phyloP scores from a whole-genome alignment of 108 stramenopile genomes.

The Discostella stelligeroides region DNA sequence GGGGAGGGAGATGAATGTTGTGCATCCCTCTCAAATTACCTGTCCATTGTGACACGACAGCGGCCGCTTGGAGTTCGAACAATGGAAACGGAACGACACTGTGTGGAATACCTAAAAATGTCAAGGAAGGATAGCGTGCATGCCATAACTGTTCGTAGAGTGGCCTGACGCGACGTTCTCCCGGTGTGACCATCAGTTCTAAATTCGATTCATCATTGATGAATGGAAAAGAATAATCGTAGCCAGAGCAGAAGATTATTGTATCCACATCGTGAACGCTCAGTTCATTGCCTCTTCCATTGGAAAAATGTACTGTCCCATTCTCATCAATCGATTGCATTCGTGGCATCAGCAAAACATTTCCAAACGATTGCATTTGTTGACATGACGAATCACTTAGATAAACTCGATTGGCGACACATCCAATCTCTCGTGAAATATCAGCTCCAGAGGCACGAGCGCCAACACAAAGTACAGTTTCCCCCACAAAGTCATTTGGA shows the following conservation, averaged over 20 bases:
- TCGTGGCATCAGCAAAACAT: constrained; percentile 70
- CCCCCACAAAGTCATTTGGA: constrained; percentile 57
- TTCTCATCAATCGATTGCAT: constrained; percentile 56
- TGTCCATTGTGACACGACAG: constrained; percentile 51
- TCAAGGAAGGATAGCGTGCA: constrained; percentile 73
- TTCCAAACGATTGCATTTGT: constrained; percentile 33
- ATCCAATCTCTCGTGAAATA: constrained; percentile 85
- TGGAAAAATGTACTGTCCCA: constrained; percentile 57
- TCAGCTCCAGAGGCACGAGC: constrained; percentile 88
- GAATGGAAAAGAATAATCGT: constrained; percentile 90
- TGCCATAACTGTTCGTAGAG: constrained; percentile 92
- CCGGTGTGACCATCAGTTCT: constrained; percentile 31
- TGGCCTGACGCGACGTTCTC: constrained; percentile 73
- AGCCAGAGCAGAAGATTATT: constrained; percentile 89
- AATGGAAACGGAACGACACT: constrained; percentile 88
- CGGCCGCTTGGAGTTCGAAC: constrained; percentile 86
- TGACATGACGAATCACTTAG: constrained; percentile 69
- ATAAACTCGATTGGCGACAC: constrained; percentile 71
- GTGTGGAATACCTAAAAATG: constrained; percentile 90
- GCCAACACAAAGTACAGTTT: constrained; percentile 89
- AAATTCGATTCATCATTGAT: constrained; percentile 59
- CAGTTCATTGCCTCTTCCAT: constrained; percentile 14
- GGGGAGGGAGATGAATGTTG: constrained; percentile 37
- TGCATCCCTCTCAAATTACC: constrained; percentile 6
- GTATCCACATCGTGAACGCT: constrained; percentile 54